Percentiles rank a stretch among this genome's conserved stretches.
Conservation (phyloP, 139 green algal species). For the Nannochloris sp. region DNA sequence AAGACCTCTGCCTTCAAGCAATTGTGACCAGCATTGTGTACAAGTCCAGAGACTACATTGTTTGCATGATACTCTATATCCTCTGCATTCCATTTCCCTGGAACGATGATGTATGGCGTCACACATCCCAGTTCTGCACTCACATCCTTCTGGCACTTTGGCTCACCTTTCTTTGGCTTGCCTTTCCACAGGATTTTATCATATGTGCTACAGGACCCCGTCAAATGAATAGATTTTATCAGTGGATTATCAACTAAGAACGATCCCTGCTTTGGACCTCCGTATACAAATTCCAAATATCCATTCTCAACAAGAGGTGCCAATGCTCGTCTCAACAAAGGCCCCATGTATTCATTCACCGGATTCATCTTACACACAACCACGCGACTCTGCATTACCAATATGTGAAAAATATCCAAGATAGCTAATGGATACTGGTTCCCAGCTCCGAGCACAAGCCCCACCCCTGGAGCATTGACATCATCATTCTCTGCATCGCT, state of each 20-base stretch:
- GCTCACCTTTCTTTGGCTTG: constrained; percentile 19
- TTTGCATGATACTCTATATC: constrained; percentile 66
- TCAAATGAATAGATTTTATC: constrained; percentile 64
- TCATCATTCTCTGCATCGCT: not conserved
- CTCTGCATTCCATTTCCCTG: constrained; percentile 40
- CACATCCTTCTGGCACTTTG: constrained; percentile 27
- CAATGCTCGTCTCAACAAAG: constrained; percentile 40
- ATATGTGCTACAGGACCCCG: constrained; percentile 56
- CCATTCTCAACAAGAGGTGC: constrained; percentile 50
- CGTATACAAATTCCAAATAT: constrained; percentile 65
- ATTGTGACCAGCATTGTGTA: constrained; percentile 69
- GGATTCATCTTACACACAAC: constrained; percentile 66
- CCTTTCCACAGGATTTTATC: constrained; percentile 68
- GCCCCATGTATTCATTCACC: constrained; percentile 63
- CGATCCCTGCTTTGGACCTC: constrained; percentile 44
- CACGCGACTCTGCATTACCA: constrained; percentile 22
- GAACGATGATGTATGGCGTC: constrained; percentile 75
- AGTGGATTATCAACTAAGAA: constrained; percentile 39
- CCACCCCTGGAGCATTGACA: constrained; percentile 18
- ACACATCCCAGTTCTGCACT: constrained; percentile 75
- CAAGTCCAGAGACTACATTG: constrained; percentile 43
- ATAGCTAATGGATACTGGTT: constrained; percentile 46
- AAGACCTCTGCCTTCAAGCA: constrained; percentile 69
- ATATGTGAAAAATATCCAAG: constrained; percentile 53
- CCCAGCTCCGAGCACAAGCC: constrained; percentile 62